Percentiles rank a stretch among this genome's conserved stretches.
These are phyloP conservation scores for Effrenium voratum DNA, from an alignment of 73 alveolate species.

Conservation along the genomic window DNA sequence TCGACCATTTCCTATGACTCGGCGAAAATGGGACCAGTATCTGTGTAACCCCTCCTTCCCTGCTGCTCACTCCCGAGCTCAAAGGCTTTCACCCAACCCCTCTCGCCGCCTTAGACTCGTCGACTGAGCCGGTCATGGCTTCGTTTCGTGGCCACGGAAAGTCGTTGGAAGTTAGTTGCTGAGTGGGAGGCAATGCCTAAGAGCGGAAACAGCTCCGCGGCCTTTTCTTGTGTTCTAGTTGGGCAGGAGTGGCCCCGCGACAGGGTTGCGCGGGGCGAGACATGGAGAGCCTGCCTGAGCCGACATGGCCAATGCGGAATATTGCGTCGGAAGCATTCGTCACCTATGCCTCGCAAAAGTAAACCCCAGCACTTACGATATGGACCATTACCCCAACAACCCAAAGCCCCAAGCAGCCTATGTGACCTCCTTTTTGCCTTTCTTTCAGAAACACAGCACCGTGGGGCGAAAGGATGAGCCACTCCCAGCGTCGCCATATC, in stretches of 20 bases:
- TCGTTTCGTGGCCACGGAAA: neutral
- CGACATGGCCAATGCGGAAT: neutral
- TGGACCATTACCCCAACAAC: neutral
- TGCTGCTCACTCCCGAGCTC: neutral
- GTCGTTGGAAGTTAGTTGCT: too few species aligned
- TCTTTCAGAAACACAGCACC: too few species aligned
- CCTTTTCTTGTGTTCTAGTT: neutral
- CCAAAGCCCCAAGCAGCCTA: too few species aligned
- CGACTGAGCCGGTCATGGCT: conserved; percentile 53
- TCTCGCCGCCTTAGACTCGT: conserved; percentile 3
- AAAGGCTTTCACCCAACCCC: neutral
- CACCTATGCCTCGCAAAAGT: neutral
- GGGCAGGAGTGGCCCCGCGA: conserved; percentile 76
- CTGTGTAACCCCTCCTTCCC: neutral
- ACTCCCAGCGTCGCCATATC: too few species aligned
- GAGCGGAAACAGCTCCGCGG: neutral
- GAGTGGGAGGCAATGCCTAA: neutral
- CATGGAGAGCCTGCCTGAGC: conserved; percentile 93
- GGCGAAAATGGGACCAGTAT: too few species aligned
- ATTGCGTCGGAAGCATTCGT: neutral
- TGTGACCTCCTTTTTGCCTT: too few species aligned
- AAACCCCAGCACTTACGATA: neutral
- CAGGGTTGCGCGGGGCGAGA: conserved; percentile 67
- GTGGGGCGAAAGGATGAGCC: too few species aligned
- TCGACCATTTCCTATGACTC: too few species aligned